These are phyloP conservation scores for Ascobolus immersus DNA, from an alignment of 495 filamentous ascomycete genomes.

Conservation along the genomic window DNA sequence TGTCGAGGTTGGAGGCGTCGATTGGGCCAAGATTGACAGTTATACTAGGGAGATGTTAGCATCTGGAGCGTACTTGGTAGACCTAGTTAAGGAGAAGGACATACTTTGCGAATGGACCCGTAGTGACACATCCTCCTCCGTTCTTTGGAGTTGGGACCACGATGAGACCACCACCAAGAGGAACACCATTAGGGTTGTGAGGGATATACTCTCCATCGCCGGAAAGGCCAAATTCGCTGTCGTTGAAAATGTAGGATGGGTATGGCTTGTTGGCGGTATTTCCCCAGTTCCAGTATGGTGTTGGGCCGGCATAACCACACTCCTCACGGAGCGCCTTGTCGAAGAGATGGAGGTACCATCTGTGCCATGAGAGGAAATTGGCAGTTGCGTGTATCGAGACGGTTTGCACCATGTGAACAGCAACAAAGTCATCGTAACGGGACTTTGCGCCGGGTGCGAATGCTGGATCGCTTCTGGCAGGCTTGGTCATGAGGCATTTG, in stretches of 20 bases:
- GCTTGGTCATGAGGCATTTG: slow-evolving; percentile 26
- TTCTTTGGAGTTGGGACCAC: slow-evolving; percentile 18
- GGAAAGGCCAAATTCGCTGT: slow-evolving; percentile 21
- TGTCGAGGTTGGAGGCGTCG: slow-evolving; percentile 2
- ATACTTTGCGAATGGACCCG: slow-evolving; percentile 14
- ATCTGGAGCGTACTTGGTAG: too few species aligned
- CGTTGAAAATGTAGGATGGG: slow-evolving; percentile 23
- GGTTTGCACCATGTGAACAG: slow-evolving; percentile 37
- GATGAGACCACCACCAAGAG: background rate
- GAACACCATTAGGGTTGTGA: slow-evolving; percentile 3
- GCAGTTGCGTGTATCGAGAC: slow-evolving; percentile 32
- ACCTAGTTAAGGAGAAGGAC: slow-evolving; percentile 23
- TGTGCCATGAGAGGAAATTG: slow-evolving; percentile 43
- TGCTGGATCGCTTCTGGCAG: slow-evolving; percentile 19
- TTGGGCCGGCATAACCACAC: slow-evolving; percentile 36
- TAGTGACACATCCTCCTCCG: slow-evolving; percentile 37
- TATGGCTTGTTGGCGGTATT: slow-evolving; percentile 17
- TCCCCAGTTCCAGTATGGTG: slow-evolving; percentile 30
- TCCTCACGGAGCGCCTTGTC: slow-evolving; percentile 36
- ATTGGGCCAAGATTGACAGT: slow-evolving; percentile 1
- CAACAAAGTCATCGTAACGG: slow-evolving; percentile 43
- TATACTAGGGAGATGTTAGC: too few species aligned
- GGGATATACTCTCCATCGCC: slow-evolving; percentile 23
- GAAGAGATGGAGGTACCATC: slow-evolving; percentile 33
- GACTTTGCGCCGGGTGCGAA: slow-evolving; percentile 25